Evolutionary conservation across 495 filamentous ascomycete genomes (phyloP).

Genomic region (Penicillium maclennaniae): DNA sequence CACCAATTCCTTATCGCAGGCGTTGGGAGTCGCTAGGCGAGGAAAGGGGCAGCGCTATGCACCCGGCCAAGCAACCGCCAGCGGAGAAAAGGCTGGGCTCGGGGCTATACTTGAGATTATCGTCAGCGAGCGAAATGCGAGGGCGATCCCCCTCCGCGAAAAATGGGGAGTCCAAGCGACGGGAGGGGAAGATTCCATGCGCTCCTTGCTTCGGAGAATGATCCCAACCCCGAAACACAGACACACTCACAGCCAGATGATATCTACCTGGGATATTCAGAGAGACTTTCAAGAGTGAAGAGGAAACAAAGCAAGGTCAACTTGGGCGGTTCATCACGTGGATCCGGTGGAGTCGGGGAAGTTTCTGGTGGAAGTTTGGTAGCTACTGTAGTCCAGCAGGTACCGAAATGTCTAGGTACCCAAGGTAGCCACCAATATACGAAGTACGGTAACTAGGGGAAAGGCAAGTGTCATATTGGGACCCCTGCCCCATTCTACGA

Average conservation of each 20-base stretch:
- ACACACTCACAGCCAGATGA: constrained; percentile 2
- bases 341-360: constrained; percentile 11
- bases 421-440: neutral
- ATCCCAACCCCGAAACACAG: neutral
- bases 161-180: constrained; percentile 12
- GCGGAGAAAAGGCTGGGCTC: constrained; percentile 8
- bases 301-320: neutral
- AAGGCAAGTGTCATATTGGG: neutral
- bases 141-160: constrained; percentile 15
- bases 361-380: neutral
- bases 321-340: constrained; percentile 16
- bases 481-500: neutral
- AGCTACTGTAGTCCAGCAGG: no score
- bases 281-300: constrained; percentile 1
- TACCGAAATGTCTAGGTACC: no score
- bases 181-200: constrained; percentile 5
- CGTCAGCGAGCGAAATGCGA: constrained; percentile 10
- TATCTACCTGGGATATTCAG: neutral
- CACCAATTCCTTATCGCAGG: constrained; percentile 3
- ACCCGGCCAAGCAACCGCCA: constrained; percentile 7
- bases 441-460: neutral
- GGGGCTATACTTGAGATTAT: constrained; percentile 3
- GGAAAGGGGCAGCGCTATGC: neutral
- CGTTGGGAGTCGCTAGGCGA: neutral
- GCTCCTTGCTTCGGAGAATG: constrained; percentile 13